These are phyloP conservation scores for Aspergillus sp. DNA, from an alignment of 2,329 filamentous ascomycete genomes.

Conservation along the genomic window DNA sequence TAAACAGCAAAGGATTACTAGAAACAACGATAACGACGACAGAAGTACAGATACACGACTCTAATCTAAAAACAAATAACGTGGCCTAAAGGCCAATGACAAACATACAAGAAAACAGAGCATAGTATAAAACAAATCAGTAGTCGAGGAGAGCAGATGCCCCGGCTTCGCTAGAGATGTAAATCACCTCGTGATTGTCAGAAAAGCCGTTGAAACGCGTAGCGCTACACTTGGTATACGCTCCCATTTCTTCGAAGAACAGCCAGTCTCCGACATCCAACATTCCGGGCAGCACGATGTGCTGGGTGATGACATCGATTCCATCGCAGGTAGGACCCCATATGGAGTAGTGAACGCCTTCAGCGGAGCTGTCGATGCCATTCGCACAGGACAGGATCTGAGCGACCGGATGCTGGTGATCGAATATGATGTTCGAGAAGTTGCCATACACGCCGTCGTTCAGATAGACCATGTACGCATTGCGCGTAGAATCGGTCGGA, in stretches of 20 bases:
- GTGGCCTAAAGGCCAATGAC: neutral
- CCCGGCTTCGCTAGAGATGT: constrained; percentile 88
- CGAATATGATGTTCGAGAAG: constrained; percentile 98
- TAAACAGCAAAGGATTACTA: too few species aligned
- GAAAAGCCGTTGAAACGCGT: constrained; percentile 97
- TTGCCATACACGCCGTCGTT: constrained; percentile 98
- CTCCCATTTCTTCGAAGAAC: constrained; percentile 98
- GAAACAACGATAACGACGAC: neutral
- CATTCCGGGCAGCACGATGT: constrained; percentile 66
- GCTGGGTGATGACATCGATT: constrained; percentile 87
- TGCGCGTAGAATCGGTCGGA: constrained; percentile 41
- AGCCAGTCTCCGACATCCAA: constrained; percentile 95
- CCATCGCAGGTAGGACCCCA: constrained; percentile 98
- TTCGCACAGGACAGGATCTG: constrained; percentile 64
- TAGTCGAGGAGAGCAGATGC: constrained; percentile 64
- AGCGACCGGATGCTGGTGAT: constrained; percentile 86
- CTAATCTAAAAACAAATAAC: too few species aligned
- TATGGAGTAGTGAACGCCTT: constrained; percentile 73
- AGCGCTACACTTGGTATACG: constrained; percentile 96
- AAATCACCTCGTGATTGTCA: constrained; percentile 85
- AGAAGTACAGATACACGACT: neutral
- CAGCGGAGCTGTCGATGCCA: constrained; percentile 51
- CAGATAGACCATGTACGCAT: constrained; percentile 90
- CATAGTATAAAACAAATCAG: constrained; percentile 13
- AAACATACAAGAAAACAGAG: constrained; percentile 4